Conservation (phyloP, 2,329 filamentous ascomycete genomes). For the Colletotrichum tabaci region DNA sequence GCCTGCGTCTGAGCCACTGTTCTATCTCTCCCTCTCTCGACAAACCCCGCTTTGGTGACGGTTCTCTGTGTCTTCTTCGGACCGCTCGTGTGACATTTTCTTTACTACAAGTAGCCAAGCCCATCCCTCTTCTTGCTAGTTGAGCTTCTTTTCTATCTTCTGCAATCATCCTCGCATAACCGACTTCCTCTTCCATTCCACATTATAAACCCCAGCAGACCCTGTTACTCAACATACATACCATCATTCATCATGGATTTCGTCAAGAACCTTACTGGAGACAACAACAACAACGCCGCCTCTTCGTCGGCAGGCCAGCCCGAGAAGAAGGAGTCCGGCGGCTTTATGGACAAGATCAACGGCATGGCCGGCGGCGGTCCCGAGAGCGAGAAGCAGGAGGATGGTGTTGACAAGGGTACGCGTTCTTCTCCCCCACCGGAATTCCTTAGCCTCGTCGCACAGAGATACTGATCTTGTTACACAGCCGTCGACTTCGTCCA, state of each 20-base stretch:
- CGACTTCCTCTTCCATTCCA: neutral
- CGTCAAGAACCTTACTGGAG: conserved; percentile 65
- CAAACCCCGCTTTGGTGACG: conserved; percentile 38
- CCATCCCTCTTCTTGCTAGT: conserved; percentile 17
- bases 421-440: neutral
- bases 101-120: conserved; percentile 39
- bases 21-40: conserved; percentile 3
- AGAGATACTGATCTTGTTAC: conserved; percentile 3
- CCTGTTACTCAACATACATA: neutral
- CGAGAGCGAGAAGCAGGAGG: conserved; percentile 86
- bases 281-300: conserved; percentile 51
- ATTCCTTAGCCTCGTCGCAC: neutral
- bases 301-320: conserved; percentile 48
- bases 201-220: neutral
- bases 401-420: conserved; percentile 84
- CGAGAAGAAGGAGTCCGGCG: conserved; percentile 59
- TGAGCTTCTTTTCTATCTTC: neutral
- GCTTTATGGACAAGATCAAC: conserved; percentile 81
- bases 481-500: conserved; percentile 84
- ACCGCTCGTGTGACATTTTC: conserved; percentile 17
- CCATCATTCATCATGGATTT: conserved; percentile 64
- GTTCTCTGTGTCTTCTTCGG: conserved; percentile 1
- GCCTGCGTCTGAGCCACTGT: conserved; percentile 41
- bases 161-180: neutral
- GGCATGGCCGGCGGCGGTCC: conserved; percentile 78